Percentiles rank a stretch among this genome's conserved stretches.
phyloP scores from a whole-genome alignment of 2,329 filamentous ascomycete genomes.

The Phaeosphaeriaceae sp. region DNA sequence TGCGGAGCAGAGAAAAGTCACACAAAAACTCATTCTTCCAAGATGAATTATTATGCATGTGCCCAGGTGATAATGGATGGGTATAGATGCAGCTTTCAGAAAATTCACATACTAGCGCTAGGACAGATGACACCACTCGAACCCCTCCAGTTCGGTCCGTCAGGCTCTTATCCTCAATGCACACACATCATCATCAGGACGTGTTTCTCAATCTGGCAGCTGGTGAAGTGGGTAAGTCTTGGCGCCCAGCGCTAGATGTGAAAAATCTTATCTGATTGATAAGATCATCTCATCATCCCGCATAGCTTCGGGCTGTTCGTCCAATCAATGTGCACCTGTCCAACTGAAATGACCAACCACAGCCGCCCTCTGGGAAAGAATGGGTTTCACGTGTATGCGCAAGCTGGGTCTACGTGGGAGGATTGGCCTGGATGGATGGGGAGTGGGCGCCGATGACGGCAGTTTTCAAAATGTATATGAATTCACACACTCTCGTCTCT shows the following conservation, averaged over 20 bases:
- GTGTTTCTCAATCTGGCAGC: too few relatives aligned
- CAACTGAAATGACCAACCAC: not conserved
- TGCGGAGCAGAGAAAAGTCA: too few relatives aligned
- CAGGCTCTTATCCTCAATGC: too few relatives aligned
- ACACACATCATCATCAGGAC: too few relatives aligned
- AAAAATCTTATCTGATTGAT: constrained; percentile 36
- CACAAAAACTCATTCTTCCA: too few relatives aligned
- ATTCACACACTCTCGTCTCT: not conserved
- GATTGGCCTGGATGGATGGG: not conserved
- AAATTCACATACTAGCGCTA: too few relatives aligned
- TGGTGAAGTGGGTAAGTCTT: constrained; percentile 2
- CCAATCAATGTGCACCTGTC: constrained; percentile 1
- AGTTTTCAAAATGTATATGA: not conserved
- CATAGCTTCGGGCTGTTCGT: not conserved
- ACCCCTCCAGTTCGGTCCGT: too few relatives aligned
- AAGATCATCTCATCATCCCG: constrained; percentile 26
- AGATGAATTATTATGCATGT: too few relatives aligned
- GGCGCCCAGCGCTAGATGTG: constrained; percentile 13
- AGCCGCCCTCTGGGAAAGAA: not conserved
- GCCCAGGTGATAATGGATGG: too few relatives aligned
- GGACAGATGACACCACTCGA: too few relatives aligned
- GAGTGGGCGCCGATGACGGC: too few relatives aligned
- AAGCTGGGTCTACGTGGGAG: not conserved
- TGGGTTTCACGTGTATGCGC: not conserved
- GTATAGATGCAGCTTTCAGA: too few relatives aligned